A percentile compares a stretch with the other conserved stretches of the same genome.
phyloP scores from a whole-genome alignment of 2,329 filamentous ascomycete genomes.

The Botrytis cinerea region DNA sequence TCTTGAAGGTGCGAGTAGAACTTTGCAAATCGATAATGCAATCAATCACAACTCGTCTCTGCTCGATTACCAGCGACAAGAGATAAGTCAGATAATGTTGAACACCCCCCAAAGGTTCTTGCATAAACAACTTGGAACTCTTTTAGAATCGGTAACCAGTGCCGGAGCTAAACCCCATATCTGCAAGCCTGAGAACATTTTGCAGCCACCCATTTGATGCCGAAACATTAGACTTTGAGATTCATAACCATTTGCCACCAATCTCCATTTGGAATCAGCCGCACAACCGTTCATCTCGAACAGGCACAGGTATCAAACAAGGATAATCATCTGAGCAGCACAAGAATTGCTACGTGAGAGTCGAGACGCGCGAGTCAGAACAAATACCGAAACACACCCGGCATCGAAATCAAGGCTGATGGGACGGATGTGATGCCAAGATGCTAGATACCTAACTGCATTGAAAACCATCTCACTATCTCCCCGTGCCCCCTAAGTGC shows the following conservation, averaged over 20 bases:
- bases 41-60: neutral
- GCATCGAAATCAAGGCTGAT: neutral
- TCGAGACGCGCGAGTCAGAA: neutral
- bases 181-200: neutral
- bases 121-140: neutral
- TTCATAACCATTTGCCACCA: neutral
- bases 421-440: neutral
- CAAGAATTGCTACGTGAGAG: neutral
- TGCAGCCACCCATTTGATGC: neutral
- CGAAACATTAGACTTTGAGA: neutral
- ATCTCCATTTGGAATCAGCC: neutral
- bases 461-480: neutral
- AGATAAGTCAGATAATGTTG: neutral
- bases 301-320: neutral
- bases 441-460: neutral
- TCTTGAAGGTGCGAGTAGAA: neutral
- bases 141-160: neutral
- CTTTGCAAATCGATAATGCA: neutral
- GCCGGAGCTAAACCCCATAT: slow-evolving; percentile 3
- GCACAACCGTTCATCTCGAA: neutral
- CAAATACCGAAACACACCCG: neutral
- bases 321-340: neutral
- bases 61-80: neutral
- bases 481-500: too few species aligned
- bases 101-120: neutral